These are phyloP conservation scores for Trichosporon asahii DNA, from an alignment of 1,284 basidiomycete species.

Conservation along the genomic window DNA sequence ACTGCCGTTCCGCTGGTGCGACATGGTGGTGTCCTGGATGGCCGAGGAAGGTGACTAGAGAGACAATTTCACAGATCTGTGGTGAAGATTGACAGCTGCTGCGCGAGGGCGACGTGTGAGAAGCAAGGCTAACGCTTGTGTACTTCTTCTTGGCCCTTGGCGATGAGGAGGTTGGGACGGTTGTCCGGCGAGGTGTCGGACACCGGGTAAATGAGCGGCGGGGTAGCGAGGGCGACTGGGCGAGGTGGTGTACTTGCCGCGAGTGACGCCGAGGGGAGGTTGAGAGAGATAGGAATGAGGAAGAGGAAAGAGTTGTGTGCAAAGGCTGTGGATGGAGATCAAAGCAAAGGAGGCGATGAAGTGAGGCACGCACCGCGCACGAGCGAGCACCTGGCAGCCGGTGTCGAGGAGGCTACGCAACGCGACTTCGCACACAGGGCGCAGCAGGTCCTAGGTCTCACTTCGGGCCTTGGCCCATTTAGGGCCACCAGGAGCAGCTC, in stretches of 20 bases:
- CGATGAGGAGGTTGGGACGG: background rate
- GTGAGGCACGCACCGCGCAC: constrained; percentile 5
- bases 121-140: background rate
- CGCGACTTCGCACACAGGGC: constrained; percentile 1
- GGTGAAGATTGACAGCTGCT: background rate
- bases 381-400: background rate
- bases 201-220: constrained; percentile 10
- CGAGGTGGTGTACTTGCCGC: background rate
- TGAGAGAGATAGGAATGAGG: background rate
- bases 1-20: constrained; percentile 19
- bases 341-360: constrained; percentile 9
- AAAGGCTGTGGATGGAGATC: background rate
- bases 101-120: background rate
- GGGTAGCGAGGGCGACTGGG: background rate
- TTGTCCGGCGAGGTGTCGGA: background rate
- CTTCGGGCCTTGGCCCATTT: background rate
- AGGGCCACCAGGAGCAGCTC: background rate
- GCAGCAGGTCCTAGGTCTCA: background rate
- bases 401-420: background rate
- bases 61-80: background rate
- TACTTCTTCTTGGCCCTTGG: constrained; percentile 1
- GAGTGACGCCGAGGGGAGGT: background rate
- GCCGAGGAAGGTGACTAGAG: background rate
- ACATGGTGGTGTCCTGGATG: constrained; percentile 13
- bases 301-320: background rate